These are phyloP conservation scores for Colletotrichum lupini DNA, from an alignment of 2,329 filamentous ascomycete species.

Conservation along the genomic window DNA sequence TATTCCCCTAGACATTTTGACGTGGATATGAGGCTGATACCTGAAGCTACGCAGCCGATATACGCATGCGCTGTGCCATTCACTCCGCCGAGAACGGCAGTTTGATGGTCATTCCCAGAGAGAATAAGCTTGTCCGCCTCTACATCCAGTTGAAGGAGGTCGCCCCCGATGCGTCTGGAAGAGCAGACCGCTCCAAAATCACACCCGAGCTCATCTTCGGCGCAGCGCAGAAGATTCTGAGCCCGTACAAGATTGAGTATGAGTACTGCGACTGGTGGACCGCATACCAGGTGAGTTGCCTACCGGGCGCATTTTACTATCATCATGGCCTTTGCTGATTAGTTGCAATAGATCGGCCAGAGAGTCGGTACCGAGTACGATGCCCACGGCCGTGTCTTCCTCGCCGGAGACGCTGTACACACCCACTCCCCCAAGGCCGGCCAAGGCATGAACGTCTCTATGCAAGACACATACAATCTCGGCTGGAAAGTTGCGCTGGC, in stretches of 20 bases:
- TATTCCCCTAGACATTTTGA: neutral
- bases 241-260: slow-evolving; percentile 73
- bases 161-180: slow-evolving; percentile 53
- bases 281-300: slow-evolving; percentile 65
- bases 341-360: slow-evolving; percentile 72
- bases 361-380: slow-evolving; percentile 69
- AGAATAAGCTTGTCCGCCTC: slow-evolving; percentile 70
- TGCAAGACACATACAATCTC: slow-evolving; percentile 73
- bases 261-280: slow-evolving; percentile 74
- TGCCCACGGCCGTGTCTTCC: slow-evolving; percentile 69
- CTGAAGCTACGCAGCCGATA: slow-evolving; percentile 50
- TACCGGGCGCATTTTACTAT: slow-evolving; percentile 38
- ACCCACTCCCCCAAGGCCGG: slow-evolving; percentile 71
- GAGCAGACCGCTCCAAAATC: slow-evolving; percentile 69
- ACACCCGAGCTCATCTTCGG: slow-evolving; percentile 71
- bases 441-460: slow-evolving; percentile 78
- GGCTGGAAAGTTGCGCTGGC: slow-evolving; percentile 67
- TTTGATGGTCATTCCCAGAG: slow-evolving; percentile 73
- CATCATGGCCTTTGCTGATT: neutral
- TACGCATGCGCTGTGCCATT: slow-evolving; percentile 68
- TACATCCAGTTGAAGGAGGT: slow-evolving; percentile 72
- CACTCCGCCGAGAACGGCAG: slow-evolving; percentile 66
- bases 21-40: neutral
- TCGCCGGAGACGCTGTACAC: slow-evolving; percentile 75
- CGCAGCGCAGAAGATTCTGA: slow-evolving; percentile 71